Evolutionary conservation across 208 protist species (phyloP).

Genomic region (Crithidia expoeki): DNA sequence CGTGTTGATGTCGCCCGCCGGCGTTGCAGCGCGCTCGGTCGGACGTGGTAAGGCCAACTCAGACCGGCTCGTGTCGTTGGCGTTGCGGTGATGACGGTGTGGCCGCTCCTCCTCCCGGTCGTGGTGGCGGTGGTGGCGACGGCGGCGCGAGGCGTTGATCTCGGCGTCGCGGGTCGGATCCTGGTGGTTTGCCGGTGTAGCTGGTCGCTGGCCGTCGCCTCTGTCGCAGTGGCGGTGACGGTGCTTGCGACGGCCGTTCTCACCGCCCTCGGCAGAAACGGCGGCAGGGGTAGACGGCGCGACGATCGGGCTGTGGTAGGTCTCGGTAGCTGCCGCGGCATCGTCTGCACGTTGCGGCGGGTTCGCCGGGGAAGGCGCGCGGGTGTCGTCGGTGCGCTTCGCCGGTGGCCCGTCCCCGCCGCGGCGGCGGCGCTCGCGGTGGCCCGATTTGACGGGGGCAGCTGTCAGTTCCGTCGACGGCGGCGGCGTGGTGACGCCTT

Average conservation of each 20-base stretch:
- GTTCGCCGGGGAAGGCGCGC: conserved; percentile 15
- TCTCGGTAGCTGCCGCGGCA: background rate
- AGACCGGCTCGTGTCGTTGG: background rate
- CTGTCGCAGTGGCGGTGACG: conserved; percentile 10
- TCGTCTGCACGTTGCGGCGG: conserved; percentile 8
- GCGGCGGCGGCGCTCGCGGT: conserved; percentile 15
- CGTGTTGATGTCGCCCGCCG: background rate
- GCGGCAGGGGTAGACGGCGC: background rate
- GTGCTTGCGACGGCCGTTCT: conserved; percentile 10
- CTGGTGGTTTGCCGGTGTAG: background rate
- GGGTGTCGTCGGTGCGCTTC: conserved; percentile 5
- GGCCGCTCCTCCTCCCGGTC: conserved; percentile 2
- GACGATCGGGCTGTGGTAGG: conserved; percentile 3
- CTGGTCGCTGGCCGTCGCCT: background rate
- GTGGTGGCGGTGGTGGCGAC: conserved; percentile 7
- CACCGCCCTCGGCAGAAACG: background rate
- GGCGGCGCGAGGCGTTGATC: background rate
- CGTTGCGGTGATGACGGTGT: conserved; percentile 1
- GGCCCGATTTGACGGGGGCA: background rate
- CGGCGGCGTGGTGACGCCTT: background rate
- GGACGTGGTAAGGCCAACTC: conserved; percentile 9
- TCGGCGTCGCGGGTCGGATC: background rate
- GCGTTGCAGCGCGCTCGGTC: background rate
- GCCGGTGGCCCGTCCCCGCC: conserved; percentile 6
- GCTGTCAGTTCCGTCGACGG: background rate